A percentile compares a stretch with the other conserved stretches of the same genome.
Evolutionary conservation across 345 rosid genomes (phyloP).

Genomic region (Jatropha curcas): DNA sequence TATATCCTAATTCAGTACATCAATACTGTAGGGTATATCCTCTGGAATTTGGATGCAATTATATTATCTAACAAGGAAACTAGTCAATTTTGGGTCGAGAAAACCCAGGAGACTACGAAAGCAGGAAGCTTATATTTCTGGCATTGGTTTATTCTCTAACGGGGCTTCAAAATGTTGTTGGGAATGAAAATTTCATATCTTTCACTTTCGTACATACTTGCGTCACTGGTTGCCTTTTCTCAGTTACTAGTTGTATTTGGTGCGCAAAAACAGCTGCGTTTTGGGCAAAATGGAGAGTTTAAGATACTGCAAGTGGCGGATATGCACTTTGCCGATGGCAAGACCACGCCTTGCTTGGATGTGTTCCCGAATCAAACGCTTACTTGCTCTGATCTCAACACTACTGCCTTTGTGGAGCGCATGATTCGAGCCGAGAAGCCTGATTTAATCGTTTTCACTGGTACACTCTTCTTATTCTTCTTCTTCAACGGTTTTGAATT

Average conservation of each 20-base stretch:
- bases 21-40: too few species aligned
- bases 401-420: constrained; percentile 68
- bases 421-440: constrained; percentile 83
- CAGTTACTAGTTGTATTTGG: neutral
- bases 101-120: too few species aligned
- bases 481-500: neutral
- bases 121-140: neutral
- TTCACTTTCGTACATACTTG: neutral
- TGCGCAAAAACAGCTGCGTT: constrained; percentile 40
- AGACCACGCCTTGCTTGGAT: constrained; percentile 49
- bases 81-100: too few species aligned
- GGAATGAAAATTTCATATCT: neutral
- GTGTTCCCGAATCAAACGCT: constrained; percentile 48
- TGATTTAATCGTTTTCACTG: constrained; percentile 83
- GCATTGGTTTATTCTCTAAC: neutral
- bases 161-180: neutral
- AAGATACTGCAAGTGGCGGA: constrained; percentile 92
- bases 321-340: constrained; percentile 86
- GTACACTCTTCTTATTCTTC: constrained; percentile 28
- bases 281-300: constrained; percentile 56
- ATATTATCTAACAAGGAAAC: too few species aligned
- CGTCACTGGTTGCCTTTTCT: neutral
- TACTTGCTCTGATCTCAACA: constrained; percentile 83
- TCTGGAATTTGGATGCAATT: too few species aligned
- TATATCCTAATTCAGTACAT: too few species aligned